Evolutionary conservation across 257 asterid species (phyloP).

Genomic region (Eucommia ulmoides): DNA sequence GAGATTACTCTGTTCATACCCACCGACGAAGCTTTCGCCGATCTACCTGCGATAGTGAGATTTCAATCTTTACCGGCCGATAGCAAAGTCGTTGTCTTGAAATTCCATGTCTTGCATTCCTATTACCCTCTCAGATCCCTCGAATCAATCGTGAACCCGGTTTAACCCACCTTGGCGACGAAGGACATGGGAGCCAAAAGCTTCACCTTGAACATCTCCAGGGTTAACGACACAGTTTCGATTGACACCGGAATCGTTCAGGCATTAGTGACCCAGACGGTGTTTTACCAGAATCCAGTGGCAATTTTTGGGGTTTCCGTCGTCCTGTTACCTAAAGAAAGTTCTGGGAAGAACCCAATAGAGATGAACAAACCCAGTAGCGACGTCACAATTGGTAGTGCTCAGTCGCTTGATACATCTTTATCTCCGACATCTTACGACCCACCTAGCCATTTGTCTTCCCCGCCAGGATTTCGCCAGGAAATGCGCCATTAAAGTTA

Average conservation of each 20-base stretch:
- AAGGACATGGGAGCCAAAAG: conserved; percentile 67
- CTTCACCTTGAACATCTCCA: conserved; percentile 58
- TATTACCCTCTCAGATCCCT: no score
- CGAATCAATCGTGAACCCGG: no score
- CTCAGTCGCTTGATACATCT: no score
- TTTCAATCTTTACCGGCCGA: no score
- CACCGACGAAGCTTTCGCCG: no score
- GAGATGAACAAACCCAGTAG: conserved; percentile 27
- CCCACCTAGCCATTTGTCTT: no score
- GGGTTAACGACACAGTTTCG: no score
- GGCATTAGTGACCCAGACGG: conserved; percentile 82
- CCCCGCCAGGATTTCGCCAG: no score
- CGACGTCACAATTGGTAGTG: conserved; percentile 21
- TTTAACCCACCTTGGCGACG: conserved; percentile 88
- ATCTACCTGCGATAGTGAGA: no score
- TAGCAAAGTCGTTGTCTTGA: conserved; percentile 54
- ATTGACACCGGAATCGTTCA: conserved; percentile 56
- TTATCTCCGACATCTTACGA: no score
- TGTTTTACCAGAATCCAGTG: conserved; percentile 85
- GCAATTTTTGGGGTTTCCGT: conserved; percentile 72
- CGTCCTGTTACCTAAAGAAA: conserved; percentile 63
- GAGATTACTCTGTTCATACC: no score
- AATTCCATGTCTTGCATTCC: conserved; percentile 74
- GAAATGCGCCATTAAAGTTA: no score
- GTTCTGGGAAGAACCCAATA: conserved; percentile 47